Conservation (phyloP, 345 rosid species). For the Microthlaspi erraticum region DNA sequence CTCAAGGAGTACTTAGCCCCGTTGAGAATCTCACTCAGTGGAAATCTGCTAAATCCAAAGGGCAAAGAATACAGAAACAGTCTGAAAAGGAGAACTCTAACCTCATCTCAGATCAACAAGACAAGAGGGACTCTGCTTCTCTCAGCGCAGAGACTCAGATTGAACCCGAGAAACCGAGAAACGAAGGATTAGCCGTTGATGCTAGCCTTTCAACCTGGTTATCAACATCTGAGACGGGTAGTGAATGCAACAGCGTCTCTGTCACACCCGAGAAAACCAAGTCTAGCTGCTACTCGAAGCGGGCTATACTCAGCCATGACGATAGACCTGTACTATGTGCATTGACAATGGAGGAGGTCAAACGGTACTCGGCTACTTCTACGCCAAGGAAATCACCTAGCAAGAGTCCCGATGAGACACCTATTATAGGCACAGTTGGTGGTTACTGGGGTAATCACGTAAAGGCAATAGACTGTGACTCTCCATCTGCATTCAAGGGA, state of each 20-base stretch:
- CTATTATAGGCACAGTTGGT: constrained; percentile 89
- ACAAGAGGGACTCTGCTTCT: constrained; percentile 41
- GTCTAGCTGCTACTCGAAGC: constrained; percentile 53
- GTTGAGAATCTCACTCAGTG: constrained; percentile 95
- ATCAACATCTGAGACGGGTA: constrained; percentile 60
- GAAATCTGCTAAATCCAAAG: constrained; percentile 75
- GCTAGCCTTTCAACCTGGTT: constrained; percentile 97
- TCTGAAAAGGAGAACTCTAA: constrained; percentile 73
- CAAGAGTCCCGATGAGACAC: constrained; percentile 79
- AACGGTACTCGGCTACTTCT: constrained; percentile 67
- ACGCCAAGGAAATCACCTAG: constrained; percentile 86
- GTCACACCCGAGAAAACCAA: constrained; percentile 52
- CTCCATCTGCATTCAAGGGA: constrained; percentile 75
- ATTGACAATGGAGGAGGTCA: constrained; percentile 81
- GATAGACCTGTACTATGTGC: constrained; percentile 93
- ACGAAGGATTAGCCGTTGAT: constrained; percentile 63
- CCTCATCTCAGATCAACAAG: constrained; percentile 46
- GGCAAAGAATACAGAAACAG: constrained; percentile 46
- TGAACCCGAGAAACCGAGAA: constrained; percentile 50
- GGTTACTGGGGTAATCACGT: constrained; percentile 65
- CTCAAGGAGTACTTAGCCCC: constrained; percentile 75
- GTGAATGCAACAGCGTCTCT: constrained; percentile 46
- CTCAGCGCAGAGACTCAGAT: constrained; percentile 44
- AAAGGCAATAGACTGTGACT: constrained; percentile 47
- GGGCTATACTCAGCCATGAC: constrained; percentile 58